Base-by-base conservation (phyloP, 768 basidiomycete genomes). In the Tricholoma bakamatsutake region DNA sequence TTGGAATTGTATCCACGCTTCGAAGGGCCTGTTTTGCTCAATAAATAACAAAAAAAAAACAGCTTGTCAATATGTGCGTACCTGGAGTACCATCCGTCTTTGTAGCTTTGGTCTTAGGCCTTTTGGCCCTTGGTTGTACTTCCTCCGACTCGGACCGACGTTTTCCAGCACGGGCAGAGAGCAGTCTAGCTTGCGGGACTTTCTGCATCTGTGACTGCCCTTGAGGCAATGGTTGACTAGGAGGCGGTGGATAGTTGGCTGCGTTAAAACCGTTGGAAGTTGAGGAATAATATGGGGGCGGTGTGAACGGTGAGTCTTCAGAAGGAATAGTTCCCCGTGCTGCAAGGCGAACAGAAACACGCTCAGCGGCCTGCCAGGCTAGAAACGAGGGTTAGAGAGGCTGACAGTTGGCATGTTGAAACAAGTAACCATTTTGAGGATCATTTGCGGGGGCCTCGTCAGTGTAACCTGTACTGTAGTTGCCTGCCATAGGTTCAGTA, bases 1-100 rank as follows among this genome's bases (percentile, higher is more conserved):
- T 85, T 88, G 52, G 83, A 73, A 58, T 78, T 86, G 61, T 84
- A 85, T 42, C 85, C 87, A 61, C 86, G 82, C 70, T 82, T 84
- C 37, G 83, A 81, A 45, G 80, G 57, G 52, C 66, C 74, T 75
- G 62, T 52, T 43, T 61, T 52, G 55, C 57, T 47, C 21, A 48
- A 43, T 59, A 46, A 49, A 49, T 30, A 46, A 9, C 46, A 27
- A 48, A 46, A n/a, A 42, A 24, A 5, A 24, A 2, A 17, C 31
- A 34, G 54, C 50, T 28, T 53, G 30, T 52, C 52, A 9, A 13
- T 31, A 48, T 42, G 52, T 49, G 8, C 30, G 47, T 59, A 49
- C 10, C 61, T 49, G 35, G 58, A 67, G 31, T 67, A 66, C 12
- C 37, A 30, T 53, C 50, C 5, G 70, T 55, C 17, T 69, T 27